These are phyloP conservation scores for Pulicaria dysenterica DNA, from an alignment of 129 eudicot genomes.

Conservation along the genomic window DNA sequence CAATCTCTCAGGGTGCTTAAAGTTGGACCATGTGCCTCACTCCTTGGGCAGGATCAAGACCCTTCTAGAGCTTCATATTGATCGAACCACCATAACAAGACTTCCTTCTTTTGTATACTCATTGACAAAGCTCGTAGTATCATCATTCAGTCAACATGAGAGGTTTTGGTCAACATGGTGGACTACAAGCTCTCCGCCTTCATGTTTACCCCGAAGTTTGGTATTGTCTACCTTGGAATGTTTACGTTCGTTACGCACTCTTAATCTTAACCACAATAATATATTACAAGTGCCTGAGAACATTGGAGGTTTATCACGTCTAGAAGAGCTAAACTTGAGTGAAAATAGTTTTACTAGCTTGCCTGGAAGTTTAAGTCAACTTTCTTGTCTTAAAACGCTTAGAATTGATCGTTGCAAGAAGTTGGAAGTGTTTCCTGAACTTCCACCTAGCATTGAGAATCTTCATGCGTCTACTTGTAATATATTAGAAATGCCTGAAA, in stretches of 20 bases:
- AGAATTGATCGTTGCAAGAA: neutral
- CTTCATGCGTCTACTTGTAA: too few species aligned
- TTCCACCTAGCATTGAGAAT: conserved; percentile 1
- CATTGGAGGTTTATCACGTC: conserved; percentile 7
- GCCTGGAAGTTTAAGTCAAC: conserved; percentile 6
- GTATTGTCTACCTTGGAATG: conserved; percentile 7
- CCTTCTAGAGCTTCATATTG: neutral
- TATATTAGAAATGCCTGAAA: too few species aligned
- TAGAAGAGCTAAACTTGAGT: neutral
- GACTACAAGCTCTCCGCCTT: neutral
- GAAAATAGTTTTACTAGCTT: conserved; percentile 17
- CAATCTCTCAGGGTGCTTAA: neutral
- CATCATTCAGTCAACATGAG: neutral
- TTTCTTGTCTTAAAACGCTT: neutral
- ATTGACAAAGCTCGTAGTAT: neutral
- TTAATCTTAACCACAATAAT: neutral
- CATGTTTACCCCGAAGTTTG: neutral
- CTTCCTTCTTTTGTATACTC: neutral
- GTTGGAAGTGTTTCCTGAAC: conserved; percentile 4
- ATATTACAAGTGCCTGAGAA: neutral
- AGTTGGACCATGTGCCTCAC: too few species aligned
- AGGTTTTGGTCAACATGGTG: neutral
- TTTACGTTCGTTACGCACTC: neutral
- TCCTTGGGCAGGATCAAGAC: neutral
- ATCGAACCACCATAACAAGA: conserved; percentile 17